Evolutionary conservation across 257 asterid genomes (phyloP), one percentile per base, ranked within the genome.

Genomic region (Gentiana macrophylla): DNA sequence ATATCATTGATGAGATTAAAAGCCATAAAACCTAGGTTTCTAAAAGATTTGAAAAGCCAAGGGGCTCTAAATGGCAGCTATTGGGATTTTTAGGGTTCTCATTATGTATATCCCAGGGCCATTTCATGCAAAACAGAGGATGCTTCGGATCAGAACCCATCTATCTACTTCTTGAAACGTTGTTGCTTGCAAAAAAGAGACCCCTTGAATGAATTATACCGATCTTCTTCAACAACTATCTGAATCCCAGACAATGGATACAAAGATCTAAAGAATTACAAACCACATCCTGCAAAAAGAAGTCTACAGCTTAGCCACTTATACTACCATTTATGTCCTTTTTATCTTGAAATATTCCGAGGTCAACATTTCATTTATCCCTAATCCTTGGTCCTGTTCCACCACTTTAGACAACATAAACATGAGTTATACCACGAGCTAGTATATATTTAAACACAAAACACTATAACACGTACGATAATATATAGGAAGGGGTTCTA

Each of bases 11-110:
- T 32, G 37, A 80, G 66, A 70, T 73, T 75, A 63, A 80, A 50
- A 59, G 90, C 78, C 53, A 65, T 49, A 32, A 38, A 53, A 15
- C 83, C 71, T 3, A 85, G 46, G 67, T 63, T 80, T 60, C 57
- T 73, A 37, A 81, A 50, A 7, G 97, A 78, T 44, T 76, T 85
- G 73, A 88, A 80, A 32, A 88, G 47, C 91, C 91, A 88, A 41
- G 95, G 95, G 82, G 50, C 46, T 83, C 94, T 3, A 73, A 74
- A 43, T 72, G 70, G 62, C 97, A 88, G 32, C 72, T 59, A 51
- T n/a, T 57, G 56, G 75, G 59, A 63, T 50, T 63, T 38, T 65
- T 64, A 35, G 64, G 70, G 46, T 63, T 70, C 12, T 44, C 53
- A 51, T 68, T 66, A 50, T 58, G 57, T 5, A 37, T 34, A 56